These are phyloP conservation scores for Pyricularia sp. DNA, from an alignment of 2,329 filamentous ascomycete species.

Conservation along the genomic window DNA sequence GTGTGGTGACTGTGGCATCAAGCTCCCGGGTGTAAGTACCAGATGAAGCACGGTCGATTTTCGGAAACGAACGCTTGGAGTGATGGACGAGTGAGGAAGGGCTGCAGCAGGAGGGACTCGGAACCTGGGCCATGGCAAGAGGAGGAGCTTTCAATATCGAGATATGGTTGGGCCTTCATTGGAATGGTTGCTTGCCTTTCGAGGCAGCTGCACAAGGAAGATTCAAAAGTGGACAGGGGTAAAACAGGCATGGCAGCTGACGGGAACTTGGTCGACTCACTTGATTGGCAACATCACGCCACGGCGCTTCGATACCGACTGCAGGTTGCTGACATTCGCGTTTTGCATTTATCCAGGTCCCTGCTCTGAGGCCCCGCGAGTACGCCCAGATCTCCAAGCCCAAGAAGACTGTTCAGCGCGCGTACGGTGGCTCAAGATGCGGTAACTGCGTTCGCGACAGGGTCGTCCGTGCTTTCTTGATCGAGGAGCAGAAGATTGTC, in stretches of 20 bases:
- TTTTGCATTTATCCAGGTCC: constrained; percentile 45
- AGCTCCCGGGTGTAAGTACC: constrained; percentile 92
- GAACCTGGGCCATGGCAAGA: background rate
- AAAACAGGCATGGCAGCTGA: background rate
- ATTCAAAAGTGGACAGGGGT: background rate
- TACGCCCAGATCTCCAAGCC: constrained; percentile 95
- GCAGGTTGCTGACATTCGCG: constrained; percentile 8
- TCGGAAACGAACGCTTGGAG: background rate
- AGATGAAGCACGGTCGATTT: background rate
- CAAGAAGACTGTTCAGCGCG: constrained; percentile 98
- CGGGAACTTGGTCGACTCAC: background rate
- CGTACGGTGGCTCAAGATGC: constrained; percentile 97
- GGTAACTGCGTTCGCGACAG: constrained; percentile 97
- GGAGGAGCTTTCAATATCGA: background rate
- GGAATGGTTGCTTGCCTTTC: background rate
- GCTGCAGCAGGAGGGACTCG: background rate
- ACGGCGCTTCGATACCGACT: constrained; percentile 2
- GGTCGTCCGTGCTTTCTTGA: constrained; percentile 94
- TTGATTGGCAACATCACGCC: background rate
- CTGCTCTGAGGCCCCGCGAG: constrained; percentile 94
- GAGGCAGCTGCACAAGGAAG: background rate
- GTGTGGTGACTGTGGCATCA: constrained; percentile 97
- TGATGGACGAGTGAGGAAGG: background rate
- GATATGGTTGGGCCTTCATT: background rate
- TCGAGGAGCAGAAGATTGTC: constrained; percentile 99